Base-by-base conservation (phyloP, 768 basidiomycete species). In the Tremella fuciformis region DNA sequence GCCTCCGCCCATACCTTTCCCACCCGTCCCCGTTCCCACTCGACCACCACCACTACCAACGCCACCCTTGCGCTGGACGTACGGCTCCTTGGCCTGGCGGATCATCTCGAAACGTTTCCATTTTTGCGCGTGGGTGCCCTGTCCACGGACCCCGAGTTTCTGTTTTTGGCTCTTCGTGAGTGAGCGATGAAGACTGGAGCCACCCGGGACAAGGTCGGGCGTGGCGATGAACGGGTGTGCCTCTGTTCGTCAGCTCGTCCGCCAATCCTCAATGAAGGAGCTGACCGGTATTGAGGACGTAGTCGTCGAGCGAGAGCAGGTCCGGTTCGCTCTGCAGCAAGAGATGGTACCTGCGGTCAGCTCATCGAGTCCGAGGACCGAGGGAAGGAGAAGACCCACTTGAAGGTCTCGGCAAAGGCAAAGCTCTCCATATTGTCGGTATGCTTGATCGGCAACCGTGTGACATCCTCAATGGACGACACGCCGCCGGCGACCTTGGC, bases 361-460 rank as follows among this genome's bases (percentile, higher is more conserved):
- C 42, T 48, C n/a, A 24, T 4, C 8, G 19, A 2, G 22, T 38
- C 15, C 7, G 41, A 40, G 40, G 50, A 18, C 8, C 21, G 11
- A 19, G 38, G 38, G 26, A 34, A 8, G 37, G n/a, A 16, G 11
- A 3, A 6, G 11, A 72, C 69, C 54, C 55, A 74, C 73, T 77
- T 77, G 71, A 76, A 71, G 2, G 78, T 78, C 64, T 79, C 78
- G 1, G 77, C 78, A 51, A 79, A 71, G 13, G 75, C 72, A 53
- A 79, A 79, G 41, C 66, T 70, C 57, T 80, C 79, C 69, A 72
- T 72, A 49, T 70, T 70, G 53, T 75, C 67, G 9, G 44, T 40
- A 49, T 58, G 59, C 24, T 42, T 44, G 25, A 59, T 2, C n/a
- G 58, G 13, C 16, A 48, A 41, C n/a, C 53, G 37, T 13, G 74